phyloP scores from a whole-genome alignment of 208 protist species.

The Plasmodiophora brassicae region DNA sequence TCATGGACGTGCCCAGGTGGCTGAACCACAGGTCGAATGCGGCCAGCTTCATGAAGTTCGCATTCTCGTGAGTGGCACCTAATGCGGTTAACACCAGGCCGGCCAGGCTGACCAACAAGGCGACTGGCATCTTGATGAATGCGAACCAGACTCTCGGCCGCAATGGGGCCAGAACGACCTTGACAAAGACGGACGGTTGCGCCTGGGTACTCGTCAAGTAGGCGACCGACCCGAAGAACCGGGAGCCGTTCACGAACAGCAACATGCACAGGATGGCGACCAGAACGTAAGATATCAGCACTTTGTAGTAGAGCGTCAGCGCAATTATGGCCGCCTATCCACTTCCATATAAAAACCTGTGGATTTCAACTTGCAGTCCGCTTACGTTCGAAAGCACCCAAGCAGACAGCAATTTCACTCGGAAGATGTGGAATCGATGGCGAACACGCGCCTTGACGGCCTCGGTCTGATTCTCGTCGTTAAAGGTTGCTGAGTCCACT shows the following conservation, averaged over 20 bases:
- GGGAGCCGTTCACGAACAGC: neutral
- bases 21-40: neutral
- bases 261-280: neutral
- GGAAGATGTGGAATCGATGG: neutral
- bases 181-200: neutral
- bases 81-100: neutral
- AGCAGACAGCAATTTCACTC: neutral
- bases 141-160: neutral
- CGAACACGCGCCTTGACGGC: neutral
- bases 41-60: neutral
- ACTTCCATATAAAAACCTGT: too few relatives aligned
- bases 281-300: neutral
- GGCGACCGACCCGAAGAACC: neutral
- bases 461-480: neutral
- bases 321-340: too few relatives aligned
- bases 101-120: neutral
- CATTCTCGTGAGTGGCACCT: neutral
- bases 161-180: neutral
- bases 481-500: neutral
- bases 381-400: neutral
- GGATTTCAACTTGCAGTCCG: too few relatives aligned
- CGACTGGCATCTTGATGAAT: neutral
- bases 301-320: neutral
- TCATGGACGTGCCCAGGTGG: neutral
- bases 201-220: neutral